phyloP scores from a whole-genome alignment of 2,329 filamentous ascomycete genomes.

The Zymoseptoria pseudotritici region DNA sequence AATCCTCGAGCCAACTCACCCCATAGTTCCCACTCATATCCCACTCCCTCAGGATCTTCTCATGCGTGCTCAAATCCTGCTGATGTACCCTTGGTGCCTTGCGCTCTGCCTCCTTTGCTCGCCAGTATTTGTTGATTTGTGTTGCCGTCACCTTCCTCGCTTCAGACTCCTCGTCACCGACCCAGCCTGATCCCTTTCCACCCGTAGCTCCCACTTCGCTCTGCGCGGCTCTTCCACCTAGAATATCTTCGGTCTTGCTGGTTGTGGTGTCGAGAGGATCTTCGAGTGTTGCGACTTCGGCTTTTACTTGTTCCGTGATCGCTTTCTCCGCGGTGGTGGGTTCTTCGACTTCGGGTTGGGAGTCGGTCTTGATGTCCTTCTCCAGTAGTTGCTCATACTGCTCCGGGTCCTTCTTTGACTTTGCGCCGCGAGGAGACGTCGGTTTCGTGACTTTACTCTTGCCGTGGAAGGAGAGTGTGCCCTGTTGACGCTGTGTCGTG shows the following conservation, averaged over 20 bases:
- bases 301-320: slow-evolving; percentile 32
- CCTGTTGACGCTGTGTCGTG: slow-evolving; percentile 43
- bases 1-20: slow-evolving; percentile 50
- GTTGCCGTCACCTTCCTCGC: slow-evolving; percentile 60
- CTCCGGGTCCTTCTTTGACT: slow-evolving; percentile 34
- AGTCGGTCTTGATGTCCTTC: slow-evolving; percentile 23
- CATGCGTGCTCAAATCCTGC: slow-evolving; percentile 59
- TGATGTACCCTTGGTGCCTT: slow-evolving; percentile 70
- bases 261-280: slow-evolving; percentile 18
- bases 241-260: slow-evolving; percentile 23
- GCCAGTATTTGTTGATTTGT: slow-evolving; percentile 74
- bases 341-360: slow-evolving; percentile 23
- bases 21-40: slow-evolving; percentile 89
- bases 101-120: slow-evolving; percentile 59
- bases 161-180: slow-evolving; percentile 40
- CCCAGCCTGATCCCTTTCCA: slow-evolving; percentile 34
- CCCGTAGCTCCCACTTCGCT: slow-evolving; percentile 38
- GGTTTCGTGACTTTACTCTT: slow-evolving; percentile 51
- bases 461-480: slow-evolving; percentile 56
- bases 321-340: slow-evolving; percentile 34
- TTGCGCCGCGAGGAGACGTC: slow-evolving; percentile 29
- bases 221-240: slow-evolving; percentile 24
- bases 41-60: slow-evolving; percentile 87
- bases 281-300: slow-evolving; percentile 25
- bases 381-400: slow-evolving; percentile 27